Conservation (phyloP, 768 basidiomycete species). For the Trametes gibbosa region DNA sequence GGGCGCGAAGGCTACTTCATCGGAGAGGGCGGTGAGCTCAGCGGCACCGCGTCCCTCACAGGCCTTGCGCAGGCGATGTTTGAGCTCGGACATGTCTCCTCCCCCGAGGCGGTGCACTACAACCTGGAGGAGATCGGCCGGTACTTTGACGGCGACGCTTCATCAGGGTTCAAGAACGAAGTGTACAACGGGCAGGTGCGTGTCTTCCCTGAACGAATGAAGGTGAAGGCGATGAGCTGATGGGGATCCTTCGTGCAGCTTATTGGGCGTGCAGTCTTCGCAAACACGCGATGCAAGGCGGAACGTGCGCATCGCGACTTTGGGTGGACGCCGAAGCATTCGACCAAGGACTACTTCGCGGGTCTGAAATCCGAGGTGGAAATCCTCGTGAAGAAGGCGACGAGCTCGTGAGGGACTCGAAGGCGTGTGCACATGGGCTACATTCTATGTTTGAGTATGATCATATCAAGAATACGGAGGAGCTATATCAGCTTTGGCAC, state of each 20-base stretch:
- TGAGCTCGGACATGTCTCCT: slow-evolving; percentile 25
- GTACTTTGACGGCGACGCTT: slow-evolving; percentile 7
- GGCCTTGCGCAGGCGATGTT: slow-evolving; percentile 35
- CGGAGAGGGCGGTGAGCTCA: slow-evolving; percentile 27
- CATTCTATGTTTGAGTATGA: no score
- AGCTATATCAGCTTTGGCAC: no score
- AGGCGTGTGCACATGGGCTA: no score
- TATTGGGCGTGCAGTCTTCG: neutral
- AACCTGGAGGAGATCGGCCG: slow-evolving; percentile 41
- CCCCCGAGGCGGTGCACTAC: slow-evolving; percentile 39
- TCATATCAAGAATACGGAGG: no score
- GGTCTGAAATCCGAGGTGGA: slow-evolving; percentile 46
- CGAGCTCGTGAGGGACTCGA: neutral
- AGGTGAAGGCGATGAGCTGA: neutral
- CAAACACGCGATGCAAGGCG: slow-evolving; percentile 25
- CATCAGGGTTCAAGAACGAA: neutral
- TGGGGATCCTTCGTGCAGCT: neutral
- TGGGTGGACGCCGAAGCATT: slow-evolving; percentile 52
- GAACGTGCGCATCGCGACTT: slow-evolving; percentile 36
- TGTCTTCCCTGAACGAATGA: no score
- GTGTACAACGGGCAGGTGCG: neutral
- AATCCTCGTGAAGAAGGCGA: slow-evolving; percentile 2
- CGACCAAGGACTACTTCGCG: slow-evolving; percentile 46
- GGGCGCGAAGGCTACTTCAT: slow-evolving; percentile 36
- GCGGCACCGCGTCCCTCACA: slow-evolving; percentile 29